Conservation (phyloP, 2,329 filamentous ascomycete genomes). For the Apiospora marii region DNA sequence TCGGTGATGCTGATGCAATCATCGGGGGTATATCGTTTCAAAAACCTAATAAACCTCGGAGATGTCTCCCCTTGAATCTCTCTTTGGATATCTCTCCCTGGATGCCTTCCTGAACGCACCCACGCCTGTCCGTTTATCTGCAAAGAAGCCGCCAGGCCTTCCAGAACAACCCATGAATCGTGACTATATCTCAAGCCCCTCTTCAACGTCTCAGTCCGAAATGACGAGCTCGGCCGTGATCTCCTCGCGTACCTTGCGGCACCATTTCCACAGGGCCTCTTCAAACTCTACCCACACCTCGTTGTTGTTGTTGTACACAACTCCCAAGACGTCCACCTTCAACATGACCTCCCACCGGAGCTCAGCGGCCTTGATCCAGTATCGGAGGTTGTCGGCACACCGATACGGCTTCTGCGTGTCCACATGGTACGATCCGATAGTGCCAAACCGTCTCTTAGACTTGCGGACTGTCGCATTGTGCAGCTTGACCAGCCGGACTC, state of each 20-base stretch:
- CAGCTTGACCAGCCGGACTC: slow-evolving; percentile 81
- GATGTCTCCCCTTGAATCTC: slow-evolving; percentile 6
- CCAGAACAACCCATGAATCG: slow-evolving; percentile 11
- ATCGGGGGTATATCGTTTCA: slow-evolving; percentile 25
- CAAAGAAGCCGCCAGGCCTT: background rate
- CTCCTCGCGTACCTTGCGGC: slow-evolving; percentile 81
- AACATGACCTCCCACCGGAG: slow-evolving; percentile 90
- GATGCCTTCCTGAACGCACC: slow-evolving; percentile 18
- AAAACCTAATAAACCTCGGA: slow-evolving; percentile 18
- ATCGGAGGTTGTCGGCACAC: slow-evolving; percentile 90
- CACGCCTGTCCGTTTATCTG: slow-evolving; percentile 8
- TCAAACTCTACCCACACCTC: slow-evolving; percentile 85
- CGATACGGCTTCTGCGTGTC: slow-evolving; percentile 96
- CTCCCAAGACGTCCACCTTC: slow-evolving; percentile 82
- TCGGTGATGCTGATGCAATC: slow-evolving; percentile 21
- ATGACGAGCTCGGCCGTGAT: slow-evolving; percentile 68
- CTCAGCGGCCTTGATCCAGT: slow-evolving; percentile 96
- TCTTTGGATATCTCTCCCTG: slow-evolving; percentile 4
- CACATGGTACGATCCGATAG: slow-evolving; percentile 88
- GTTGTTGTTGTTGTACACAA: slow-evolving; percentile 77
- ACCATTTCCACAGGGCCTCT: slow-evolving; percentile 83
- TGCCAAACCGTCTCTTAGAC: slow-evolving; percentile 85
- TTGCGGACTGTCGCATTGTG: slow-evolving; percentile 90
- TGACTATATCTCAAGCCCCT: background rate
- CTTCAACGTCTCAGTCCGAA: background rate